phyloP scores from a whole-genome alignment of 768 basidiomycete genomes.

The Tephrocybe sp. region DNA sequence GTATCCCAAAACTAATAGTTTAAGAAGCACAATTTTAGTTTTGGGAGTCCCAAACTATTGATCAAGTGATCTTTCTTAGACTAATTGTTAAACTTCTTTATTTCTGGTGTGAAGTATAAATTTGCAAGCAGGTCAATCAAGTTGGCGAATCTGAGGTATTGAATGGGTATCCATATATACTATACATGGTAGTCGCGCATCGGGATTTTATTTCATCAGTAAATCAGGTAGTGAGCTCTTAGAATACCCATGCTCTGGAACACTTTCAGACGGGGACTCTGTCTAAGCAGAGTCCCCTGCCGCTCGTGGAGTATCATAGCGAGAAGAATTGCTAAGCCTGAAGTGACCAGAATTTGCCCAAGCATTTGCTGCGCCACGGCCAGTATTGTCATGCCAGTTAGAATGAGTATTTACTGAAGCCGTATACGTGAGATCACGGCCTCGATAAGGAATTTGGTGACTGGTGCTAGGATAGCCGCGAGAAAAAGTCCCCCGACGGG shows the following conservation, averaged over 20 bases:
- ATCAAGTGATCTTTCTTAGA: no score
- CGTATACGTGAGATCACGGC: slow-evolving; percentile 11
- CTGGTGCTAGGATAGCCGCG: slow-evolving; percentile 20
- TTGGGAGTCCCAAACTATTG: no score
- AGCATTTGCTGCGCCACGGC: slow-evolving; percentile 11
- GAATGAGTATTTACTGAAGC: slow-evolving; percentile 4
- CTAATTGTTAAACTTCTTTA: no score
- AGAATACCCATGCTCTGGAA: not conserved
- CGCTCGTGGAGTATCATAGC: not conserved
- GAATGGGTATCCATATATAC: slow-evolving; percentile 2
- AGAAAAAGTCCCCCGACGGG: slow-evolving; percentile 23
- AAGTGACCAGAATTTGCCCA: slow-evolving; percentile 2
- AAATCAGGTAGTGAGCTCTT: not conserved
- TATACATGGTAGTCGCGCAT: slow-evolving; percentile 6
- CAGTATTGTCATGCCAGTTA: slow-evolving; percentile 5
- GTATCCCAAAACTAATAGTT: no score
- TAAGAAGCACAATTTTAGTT: no score
- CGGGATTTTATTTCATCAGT: not conserved
- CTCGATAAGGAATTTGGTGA: slow-evolving; percentile 15
- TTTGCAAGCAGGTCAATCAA: no score
- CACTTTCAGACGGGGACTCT: not conserved
- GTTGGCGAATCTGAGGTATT: not conserved
- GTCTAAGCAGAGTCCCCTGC: not conserved
- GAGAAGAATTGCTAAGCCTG: not conserved
- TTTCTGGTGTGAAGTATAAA: no score